Evolutionary conservation across 192 early-diverging fungal species (phyloP).

Genomic region (Coemansia sp.): DNA sequence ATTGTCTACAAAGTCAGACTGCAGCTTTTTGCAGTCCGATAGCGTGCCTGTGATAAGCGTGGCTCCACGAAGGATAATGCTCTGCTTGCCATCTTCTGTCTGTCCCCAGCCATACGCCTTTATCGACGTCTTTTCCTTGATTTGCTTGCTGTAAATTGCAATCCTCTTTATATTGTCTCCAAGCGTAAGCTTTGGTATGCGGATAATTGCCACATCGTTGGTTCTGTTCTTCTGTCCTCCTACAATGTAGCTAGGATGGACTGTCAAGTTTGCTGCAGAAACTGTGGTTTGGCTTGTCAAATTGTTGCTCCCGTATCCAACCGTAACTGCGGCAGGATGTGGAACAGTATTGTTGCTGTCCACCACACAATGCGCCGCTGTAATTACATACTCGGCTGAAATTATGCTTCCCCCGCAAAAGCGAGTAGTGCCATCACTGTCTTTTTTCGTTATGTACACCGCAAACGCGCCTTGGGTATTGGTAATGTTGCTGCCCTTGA

Average conservation of each 20-base stretch:
- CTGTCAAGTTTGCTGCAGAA: neutral
- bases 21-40: neutral
- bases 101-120: neutral
- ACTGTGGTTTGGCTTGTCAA: neutral
- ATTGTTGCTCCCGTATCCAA: neutral
- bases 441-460: neutral
- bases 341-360: neutral
- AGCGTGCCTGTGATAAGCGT: conserved; percentile 1
- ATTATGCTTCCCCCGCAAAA: conserved; percentile 1
- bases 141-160: neutral
- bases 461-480: neutral
- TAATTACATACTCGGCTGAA: neutral
- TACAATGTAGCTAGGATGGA: neutral
- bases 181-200: neutral
- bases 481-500: neutral
- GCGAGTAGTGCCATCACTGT: neutral
- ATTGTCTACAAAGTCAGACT: neutral
- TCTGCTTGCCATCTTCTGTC: neutral
- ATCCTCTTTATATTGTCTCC: neutral
- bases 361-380: neutral
- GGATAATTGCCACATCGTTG: neutral
- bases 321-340: neutral
- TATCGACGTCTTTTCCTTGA: neutral
- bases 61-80: neutral
- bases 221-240: neutral